phyloP scores from a whole-genome alignment of 2,329 filamentous ascomycete genomes.

The Alternaria incomplexa region DNA sequence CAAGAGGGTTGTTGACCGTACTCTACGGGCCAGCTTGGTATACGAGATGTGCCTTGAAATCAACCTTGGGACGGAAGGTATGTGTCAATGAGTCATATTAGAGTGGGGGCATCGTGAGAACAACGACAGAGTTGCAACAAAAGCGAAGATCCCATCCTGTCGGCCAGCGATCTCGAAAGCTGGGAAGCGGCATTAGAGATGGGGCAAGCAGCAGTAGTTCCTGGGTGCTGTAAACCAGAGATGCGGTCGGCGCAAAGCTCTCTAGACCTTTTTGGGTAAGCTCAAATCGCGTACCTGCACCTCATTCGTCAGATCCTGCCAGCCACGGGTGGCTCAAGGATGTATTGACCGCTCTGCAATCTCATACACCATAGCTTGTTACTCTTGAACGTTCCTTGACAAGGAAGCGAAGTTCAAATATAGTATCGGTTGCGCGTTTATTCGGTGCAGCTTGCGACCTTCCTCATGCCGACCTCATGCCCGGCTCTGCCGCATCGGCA shows the following conservation, averaged over 20 bases:
- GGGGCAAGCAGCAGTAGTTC: background rate
- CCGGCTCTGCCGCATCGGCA: background rate
- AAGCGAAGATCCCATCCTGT: background rate
- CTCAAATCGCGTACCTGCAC: background rate
- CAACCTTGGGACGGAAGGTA: background rate
- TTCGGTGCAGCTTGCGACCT: background rate
- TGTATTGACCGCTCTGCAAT: conserved; percentile 4
- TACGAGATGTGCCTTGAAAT: background rate
- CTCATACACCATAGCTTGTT: background rate
- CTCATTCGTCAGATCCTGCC: conserved; percentile 2
- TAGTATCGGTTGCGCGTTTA: background rate
- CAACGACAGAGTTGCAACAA: background rate
- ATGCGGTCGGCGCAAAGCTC: conserved; percentile 2
- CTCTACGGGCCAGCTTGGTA: background rate
- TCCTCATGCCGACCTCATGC: background rate
- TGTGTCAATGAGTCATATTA: background rate
- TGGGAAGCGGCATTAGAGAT: background rate
- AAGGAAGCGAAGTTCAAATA: background rate
- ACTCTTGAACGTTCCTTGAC: background rate
- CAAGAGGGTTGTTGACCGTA: background rate
- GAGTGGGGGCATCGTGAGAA: background rate
- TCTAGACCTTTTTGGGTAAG: background rate
- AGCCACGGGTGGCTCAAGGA: conserved; percentile 1
- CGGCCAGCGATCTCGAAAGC: background rate
- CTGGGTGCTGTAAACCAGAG: background rate